phyloP scores from a whole-genome alignment of 2,329 filamentous ascomycete species.

The Alternaria novae-zelandiae region DNA sequence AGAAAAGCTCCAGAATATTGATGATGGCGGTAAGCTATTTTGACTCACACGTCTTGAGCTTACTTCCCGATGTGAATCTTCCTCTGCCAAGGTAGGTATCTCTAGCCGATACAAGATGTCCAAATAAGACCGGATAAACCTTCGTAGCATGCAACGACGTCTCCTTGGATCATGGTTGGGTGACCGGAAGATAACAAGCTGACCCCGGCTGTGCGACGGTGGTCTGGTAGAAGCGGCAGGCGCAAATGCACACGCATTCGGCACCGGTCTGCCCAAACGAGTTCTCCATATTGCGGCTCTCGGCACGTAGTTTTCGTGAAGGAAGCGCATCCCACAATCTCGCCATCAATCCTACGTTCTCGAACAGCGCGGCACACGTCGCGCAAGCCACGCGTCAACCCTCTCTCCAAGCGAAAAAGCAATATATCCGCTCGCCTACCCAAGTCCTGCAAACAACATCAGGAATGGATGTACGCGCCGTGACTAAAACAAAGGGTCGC shows the following conservation, averaged over 20 bases:
- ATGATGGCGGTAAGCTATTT: rapidly evolving
- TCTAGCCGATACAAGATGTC: not conserved
- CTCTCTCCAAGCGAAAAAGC: not conserved
- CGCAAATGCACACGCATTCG: not conserved
- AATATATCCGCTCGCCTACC: not conserved
- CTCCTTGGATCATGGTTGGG: not conserved
- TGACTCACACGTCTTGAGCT: not conserved
- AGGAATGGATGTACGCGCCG: not conserved
- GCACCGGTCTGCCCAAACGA: not conserved
- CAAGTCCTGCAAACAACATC: not conserved
- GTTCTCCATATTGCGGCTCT: not conserved
- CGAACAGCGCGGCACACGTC: not conserved
- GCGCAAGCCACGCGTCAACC: not conserved
- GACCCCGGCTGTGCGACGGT: not conserved
- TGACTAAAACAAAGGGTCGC: not conserved
- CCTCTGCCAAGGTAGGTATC: not conserved
- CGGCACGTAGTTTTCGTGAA: not conserved
- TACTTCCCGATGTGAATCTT: not conserved
- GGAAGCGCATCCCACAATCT: not conserved
- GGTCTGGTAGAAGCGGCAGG: not conserved
- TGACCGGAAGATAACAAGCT: not conserved
- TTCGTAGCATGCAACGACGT: not conserved
- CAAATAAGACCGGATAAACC: not conserved
- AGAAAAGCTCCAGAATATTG: not conserved
- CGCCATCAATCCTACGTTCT: not conserved